These are phyloP conservation scores for Quercus cerris DNA, from an alignment of 306 rosid species.

Conservation along the genomic window DNA sequence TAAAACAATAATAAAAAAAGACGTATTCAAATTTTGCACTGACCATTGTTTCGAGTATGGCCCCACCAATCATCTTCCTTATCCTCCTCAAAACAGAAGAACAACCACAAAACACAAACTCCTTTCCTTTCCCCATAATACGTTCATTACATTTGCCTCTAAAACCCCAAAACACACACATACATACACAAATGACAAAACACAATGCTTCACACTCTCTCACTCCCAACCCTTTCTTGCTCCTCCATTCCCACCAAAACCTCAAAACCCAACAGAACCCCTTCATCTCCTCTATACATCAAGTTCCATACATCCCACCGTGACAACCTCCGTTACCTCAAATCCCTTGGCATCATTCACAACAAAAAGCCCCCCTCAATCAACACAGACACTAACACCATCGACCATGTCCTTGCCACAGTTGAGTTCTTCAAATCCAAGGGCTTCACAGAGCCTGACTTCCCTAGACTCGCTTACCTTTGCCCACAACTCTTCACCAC, in stretches of 20 bases:
- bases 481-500: slow-evolving; percentile 62
- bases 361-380: slow-evolving; percentile 44
- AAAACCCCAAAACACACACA: background rate
- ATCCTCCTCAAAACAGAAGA: background rate
- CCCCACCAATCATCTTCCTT: background rate
- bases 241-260: background rate
- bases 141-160: background rate
- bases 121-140: background rate
- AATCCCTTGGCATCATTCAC: slow-evolving; percentile 47
- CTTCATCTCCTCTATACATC: slow-evolving; percentile 33
- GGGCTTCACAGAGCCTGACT: slow-evolving; percentile 69
- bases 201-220: slow-evolving; percentile 25
- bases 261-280: background rate
- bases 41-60: background rate
- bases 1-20: too few relatives aligned
- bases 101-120: background rate
- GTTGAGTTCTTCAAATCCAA: slow-evolving; percentile 63
- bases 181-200: too few relatives aligned
- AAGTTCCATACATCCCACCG: slow-evolving; percentile 71
- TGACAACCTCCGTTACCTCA: slow-evolving; percentile 75
- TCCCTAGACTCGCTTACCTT: slow-evolving; percentile 53
- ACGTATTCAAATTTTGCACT: too few relatives aligned
- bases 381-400: slow-evolving; percentile 45
- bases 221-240: slow-evolving; percentile 22
- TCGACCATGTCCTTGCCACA: slow-evolving; percentile 51